Conservation (phyloP, 345 rosid species). For the Eucalyptus leucophloia region DNA sequence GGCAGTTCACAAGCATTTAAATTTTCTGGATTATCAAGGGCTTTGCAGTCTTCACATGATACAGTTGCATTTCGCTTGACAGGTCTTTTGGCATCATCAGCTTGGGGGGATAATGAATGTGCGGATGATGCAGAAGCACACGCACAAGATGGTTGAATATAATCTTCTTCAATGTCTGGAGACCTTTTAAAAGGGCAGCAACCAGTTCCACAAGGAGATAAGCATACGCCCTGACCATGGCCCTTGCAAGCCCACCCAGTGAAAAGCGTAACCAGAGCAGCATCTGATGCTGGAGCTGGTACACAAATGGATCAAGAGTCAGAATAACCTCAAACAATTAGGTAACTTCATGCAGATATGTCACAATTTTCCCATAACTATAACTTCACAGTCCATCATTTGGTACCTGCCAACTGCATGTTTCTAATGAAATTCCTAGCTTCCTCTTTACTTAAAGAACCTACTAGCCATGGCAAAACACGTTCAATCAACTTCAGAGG, state of each 20-base stretch:
- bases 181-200: slow-evolving; percentile 43
- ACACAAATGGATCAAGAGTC: background rate
- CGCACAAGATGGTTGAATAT: slow-evolving; percentile 26
- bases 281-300: slow-evolving; percentile 61
- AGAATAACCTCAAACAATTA: background rate
- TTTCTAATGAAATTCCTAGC: slow-evolving; percentile 59
- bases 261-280: slow-evolving; percentile 71
- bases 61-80: slow-evolving; percentile 24
- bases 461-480: slow-evolving; percentile 82
- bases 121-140: slow-evolving; percentile 20
- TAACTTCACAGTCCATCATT: background rate
- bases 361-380: background rate
- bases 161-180: slow-evolving; percentile 44
- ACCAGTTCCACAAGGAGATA: slow-evolving; percentile 47
- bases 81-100: slow-evolving; percentile 26
- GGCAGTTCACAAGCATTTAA: slow-evolving; percentile 15
- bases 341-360: background rate
- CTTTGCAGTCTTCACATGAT: slow-evolving; percentile 13
- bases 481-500: slow-evolving; percentile 84
- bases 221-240: slow-evolving; percentile 45
- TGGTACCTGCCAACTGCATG: slow-evolving; percentile 69
- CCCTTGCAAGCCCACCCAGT: slow-evolving; percentile 97
- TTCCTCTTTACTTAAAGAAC: slow-evolving; percentile 57
- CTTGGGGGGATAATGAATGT: slow-evolving; percentile 2
- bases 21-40: slow-evolving; percentile 8